These are phyloP conservation scores for Phytophthora sp. DNA, from an alignment of 352 stramenopile species.

Conservation along the genomic window DNA sequence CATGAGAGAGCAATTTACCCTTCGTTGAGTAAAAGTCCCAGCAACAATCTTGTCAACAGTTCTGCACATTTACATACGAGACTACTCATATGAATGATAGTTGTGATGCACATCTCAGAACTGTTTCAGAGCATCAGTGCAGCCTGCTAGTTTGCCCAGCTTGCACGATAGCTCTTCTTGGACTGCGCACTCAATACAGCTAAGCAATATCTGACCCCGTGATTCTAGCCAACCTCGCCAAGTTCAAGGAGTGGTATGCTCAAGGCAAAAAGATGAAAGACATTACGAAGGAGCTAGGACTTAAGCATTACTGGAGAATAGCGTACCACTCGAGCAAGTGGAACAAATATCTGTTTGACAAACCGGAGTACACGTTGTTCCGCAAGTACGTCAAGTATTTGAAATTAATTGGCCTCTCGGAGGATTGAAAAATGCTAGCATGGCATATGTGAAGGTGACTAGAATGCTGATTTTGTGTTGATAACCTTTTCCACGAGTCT, in stretches of 20 bases:
- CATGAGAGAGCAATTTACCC: too few relatives aligned
- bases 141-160: too few relatives aligned
- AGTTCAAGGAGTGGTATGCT: background rate
- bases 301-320: constrained; percentile 1
- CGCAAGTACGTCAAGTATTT: constrained; percentile 10
- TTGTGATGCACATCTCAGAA: too few relatives aligned
- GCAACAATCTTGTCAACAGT: too few relatives aligned
- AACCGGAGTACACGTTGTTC: background rate
- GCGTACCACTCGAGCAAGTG: background rate
- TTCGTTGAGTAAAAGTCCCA: too few relatives aligned
- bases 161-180: too few relatives aligned
- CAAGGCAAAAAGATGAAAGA: background rate
- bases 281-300: constrained; percentile 3
- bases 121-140: too few relatives aligned
- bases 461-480: too few relatives aligned
- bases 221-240: constrained; percentile 2
- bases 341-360: background rate
- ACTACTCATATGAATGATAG: too few relatives aligned
- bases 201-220: background rate
- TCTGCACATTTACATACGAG: too few relatives aligned
- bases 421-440: background rate
- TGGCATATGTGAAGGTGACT: too few relatives aligned
- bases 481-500: too few relatives aligned
- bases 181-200: background rate
- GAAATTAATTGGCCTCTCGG: background rate